Base-by-base conservation (phyloP, 345 rosid genomes). In the Lepidium didymum region DNA sequence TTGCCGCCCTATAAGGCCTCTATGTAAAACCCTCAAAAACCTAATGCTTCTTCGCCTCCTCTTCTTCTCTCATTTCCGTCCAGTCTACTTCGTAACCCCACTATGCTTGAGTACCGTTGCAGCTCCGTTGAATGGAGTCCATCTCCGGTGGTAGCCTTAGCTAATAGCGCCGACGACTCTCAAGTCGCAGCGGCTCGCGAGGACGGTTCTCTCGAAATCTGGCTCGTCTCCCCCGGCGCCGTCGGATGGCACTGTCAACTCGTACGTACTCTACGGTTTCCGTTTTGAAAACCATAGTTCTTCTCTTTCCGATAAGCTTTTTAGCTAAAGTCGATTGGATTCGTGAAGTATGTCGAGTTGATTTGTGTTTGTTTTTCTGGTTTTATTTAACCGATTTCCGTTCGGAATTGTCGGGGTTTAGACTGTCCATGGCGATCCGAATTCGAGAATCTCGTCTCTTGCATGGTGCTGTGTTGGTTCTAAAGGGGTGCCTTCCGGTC, bases 221-320 rank as follows among this genome's bases (percentile, higher is more conserved):
- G 98, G 98, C 96, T 90, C 8, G 96, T 93, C 13, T 88, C 96
- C 40, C 94, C 97, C 27, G 96, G 97, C 64, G 81, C 97, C 45
- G 86, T 88, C 45, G 94, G 97, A 55, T 93, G 98, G 98, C 97
- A 93, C 93, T 83, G 93, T 75, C 98, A 90, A 75, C 87, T 90
- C 87, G 97, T 93, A 83, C 54, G 96, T 93, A 79, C 62, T 15
- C 44, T 64, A 55, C 60, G 65, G 64, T 15, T 64, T 47, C 27
- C 6, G n/a, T 15, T n/a, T 10, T 9, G 35, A 11, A 51, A 56
- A 8, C 14, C 59, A 6, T 58, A 3, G 38, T 49, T 41, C 35
- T 49, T 56, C 64, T 63, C 59, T 64, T 27, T 46, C 42, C 59
- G 52, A 45, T 72, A 41, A 40, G 70, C 61, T 40, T 10, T 27